Evolutionary conservation across 2,329 filamentous ascomycete species (phyloP), one percentile per base, ranked within the genome.

Genomic region (Diaporthe sp.): DNA sequence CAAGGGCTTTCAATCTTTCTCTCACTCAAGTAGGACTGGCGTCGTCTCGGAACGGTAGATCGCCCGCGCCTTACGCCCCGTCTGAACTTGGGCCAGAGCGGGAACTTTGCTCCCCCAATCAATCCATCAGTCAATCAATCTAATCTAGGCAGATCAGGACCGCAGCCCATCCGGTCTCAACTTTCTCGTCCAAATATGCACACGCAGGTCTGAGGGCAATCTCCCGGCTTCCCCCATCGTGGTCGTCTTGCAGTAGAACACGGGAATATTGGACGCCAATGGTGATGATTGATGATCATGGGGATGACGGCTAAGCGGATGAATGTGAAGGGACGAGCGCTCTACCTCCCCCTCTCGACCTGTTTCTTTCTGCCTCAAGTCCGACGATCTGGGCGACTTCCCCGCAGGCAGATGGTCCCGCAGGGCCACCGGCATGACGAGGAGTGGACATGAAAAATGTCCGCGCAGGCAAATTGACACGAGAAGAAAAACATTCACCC

Each of bases 1-100:
- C 59, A n/a, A 31, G 7, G 6, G n/a, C 22, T 28, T 31, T 46
- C 25, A 46, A 44, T 44, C 19, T 46, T 6, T 65, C 61, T 49
- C n/a, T 65, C 61, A 49, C 39, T 49, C n/a, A 12, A 34, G 61
- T 42, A 34, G 25, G 61, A 65, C 49, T 69, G 65, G 46, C 3
- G 65, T 9, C 49, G 65, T 69, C 65, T 69, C 65, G 65, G 65
- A 69, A 69, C n/a, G 65, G 49, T 55, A 42, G 65, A 69, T 69
- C 65, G 65, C 49, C 65, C 65, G 65, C 46, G 44, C 22, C 44
- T 28, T 39, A 19, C 34, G 28, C 19, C 44, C 65, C 49, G 34
- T 69, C 65, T 69, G 65, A 69, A 55, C 46, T 69, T 55, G 34
- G 46, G 6, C 22, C 34, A 49, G 61, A 55, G 25, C 46, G 31